Evolutionary conservation across 768 basidiomycete genomes (phyloP).

Genomic region (Leccinum barrowsii): DNA sequence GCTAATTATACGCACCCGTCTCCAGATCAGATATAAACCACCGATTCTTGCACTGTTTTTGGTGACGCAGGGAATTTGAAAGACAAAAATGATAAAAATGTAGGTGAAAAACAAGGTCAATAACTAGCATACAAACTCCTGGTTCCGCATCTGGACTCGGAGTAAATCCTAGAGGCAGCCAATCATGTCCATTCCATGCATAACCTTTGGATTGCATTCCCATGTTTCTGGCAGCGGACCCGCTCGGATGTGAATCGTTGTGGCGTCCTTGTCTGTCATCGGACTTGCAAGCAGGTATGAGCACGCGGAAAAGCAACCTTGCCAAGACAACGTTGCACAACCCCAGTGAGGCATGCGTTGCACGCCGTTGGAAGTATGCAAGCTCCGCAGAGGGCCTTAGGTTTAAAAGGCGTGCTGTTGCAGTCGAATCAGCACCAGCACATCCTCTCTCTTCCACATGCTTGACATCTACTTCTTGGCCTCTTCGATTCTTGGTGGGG

Average conservation of each 20-base stretch:
- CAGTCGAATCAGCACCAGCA: background rate
- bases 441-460: constrained; percentile 4
- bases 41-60: background rate
- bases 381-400: background rate
- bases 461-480: constrained; percentile 11
- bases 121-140: background rate
- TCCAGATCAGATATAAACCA: background rate
- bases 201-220: background rate
- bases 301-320: background rate
- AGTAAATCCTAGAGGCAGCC: background rate
- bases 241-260: background rate
- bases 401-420: constrained; percentile 2
- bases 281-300: background rate
- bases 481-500: constrained; percentile 12
- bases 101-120: background rate
- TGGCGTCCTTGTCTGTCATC: background rate
- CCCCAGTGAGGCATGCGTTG: background rate
- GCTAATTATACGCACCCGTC: background rate
- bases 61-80: background rate
- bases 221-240: background rate
- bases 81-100: background rate
- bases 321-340: background rate
- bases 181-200: background rate
- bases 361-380: background rate
- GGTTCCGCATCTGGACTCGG: background rate